Percentiles rank a stretch among this genome's conserved stretches.
phyloP scores from a whole-genome alignment of 2,329 filamentous ascomycete genomes.

The Nothopassalora personata region DNA sequence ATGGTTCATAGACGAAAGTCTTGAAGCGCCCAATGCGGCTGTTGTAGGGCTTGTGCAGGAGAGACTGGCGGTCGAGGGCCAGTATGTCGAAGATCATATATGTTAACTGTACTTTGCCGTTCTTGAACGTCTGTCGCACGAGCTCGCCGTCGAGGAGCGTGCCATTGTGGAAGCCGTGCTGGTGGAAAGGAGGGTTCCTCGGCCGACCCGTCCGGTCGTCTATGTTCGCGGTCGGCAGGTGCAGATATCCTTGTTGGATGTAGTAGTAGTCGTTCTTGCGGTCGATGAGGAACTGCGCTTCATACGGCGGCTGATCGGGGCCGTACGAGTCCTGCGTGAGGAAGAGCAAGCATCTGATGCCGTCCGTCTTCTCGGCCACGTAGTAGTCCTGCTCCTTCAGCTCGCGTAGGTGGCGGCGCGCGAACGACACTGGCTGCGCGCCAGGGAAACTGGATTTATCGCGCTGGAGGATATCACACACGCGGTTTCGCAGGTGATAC shows the following conservation, averaged over 20 bases:
- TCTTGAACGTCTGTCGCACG: conserved; percentile 68
- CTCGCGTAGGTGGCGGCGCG: conserved; percentile 74
- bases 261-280: conserved; percentile 97
- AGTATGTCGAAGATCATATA: conserved; percentile 95
- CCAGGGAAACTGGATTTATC: conserved; percentile 69
- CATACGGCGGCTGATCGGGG: conserved; percentile 2
- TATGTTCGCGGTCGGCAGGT: conserved; percentile 68
- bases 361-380: conserved; percentile 97
- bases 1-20: conserved; percentile 22
- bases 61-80: conserved; percentile 67
- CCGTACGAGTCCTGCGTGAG: conserved; percentile 57
- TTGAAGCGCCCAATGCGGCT: conserved; percentile 86
- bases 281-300: conserved; percentile 84
- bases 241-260: conserved; percentile 62
- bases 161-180: conserved; percentile 64
- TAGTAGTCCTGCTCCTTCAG: conserved; percentile 84
- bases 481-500: conserved; percentile 25
- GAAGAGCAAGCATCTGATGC: conserved; percentile 91
- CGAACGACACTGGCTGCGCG: conserved; percentile 91
- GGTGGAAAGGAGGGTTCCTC: conserved; percentile 24
- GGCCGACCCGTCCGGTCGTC: neutral
- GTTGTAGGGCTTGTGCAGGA: conserved; percentile 76
- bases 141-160: conserved; percentile 92
- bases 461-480: conserved; percentile 60
- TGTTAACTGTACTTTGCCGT: conserved; percentile 64